Evolutionary conservation across 2,329 filamentous ascomycete species (phyloP).

Genomic region (Neonectria hederae): DNA sequence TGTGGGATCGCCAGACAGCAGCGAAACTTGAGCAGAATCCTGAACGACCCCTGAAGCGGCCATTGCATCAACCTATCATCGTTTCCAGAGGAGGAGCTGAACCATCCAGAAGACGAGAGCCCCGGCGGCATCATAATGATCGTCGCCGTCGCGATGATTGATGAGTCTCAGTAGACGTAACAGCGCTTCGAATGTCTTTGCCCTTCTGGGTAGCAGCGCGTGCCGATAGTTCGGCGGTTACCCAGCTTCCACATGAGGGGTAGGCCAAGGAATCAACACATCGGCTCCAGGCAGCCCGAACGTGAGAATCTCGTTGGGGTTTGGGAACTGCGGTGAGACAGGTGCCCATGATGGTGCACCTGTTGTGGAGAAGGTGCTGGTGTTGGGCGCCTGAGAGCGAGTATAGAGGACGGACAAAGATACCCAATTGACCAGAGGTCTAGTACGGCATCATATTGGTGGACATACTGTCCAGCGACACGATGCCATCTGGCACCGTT

Average conservation of each 20-base stretch:
- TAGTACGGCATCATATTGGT: conserved; percentile 33
- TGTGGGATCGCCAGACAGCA: conserved; percentile 65
- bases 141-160: conserved; percentile 38
- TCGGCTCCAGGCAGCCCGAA: conserved; percentile 26
- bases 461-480: conserved; percentile 53
- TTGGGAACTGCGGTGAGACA: conserved; percentile 33
- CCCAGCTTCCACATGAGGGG: conserved; percentile 4
- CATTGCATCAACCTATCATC: conserved; percentile 64
- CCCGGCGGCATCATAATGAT: conserved; percentile 42
- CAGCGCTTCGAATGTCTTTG: conserved; percentile 14
- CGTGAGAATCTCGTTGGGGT: conserved; percentile 28
- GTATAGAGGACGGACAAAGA: conserved; percentile 37
- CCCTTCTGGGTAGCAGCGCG: conserved; percentile 15
- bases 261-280: conserved; percentile 10
- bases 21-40: conserved; percentile 57
- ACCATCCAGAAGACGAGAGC: conserved; percentile 36
- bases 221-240: neutral
- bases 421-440: conserved; percentile 40
- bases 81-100: conserved; percentile 46
- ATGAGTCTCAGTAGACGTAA: conserved; percentile 27
- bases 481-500: conserved; percentile 58
- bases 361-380: conserved; percentile 27
- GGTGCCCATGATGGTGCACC: conserved; percentile 23
- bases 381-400: conserved; percentile 33
- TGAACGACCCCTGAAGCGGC: conserved; percentile 63